Base-by-base conservation (phyloP, 2,329 filamentous ascomycete species). In the Arthrobotrys megalospora region DNA sequence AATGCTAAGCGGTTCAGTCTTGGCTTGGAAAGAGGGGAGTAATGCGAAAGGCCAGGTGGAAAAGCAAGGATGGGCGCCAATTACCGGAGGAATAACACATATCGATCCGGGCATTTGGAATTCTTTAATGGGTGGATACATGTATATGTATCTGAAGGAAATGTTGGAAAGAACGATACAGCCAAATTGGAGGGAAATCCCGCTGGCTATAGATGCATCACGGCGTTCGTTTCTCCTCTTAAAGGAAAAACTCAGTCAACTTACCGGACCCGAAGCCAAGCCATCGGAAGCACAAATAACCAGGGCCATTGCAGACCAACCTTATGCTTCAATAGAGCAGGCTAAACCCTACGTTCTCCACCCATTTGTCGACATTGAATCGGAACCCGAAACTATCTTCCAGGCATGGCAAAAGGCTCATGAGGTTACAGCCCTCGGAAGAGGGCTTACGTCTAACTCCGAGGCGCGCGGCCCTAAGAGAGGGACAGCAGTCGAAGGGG, bases 101-200 rank as follows among this genome's bases (percentile, higher is more conserved):
- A 41, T 70, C 1, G 12, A 63, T 28, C 66, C 66, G 1, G 66
- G 66, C 1, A 14, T 41, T n/a, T 70, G 66, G 66, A n/a, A 12
- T 8, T 32, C 52, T 32, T 32, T 70, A 7, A 32, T 21, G 2
- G 11, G 10, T 12, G 2, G 21, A 11, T 6, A 28, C 8, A 4
- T 10, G 43, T 6, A 14, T 32, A 3, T 52, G 10, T 70, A 62
- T 63, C n/a, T 63, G 1, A 32, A 28, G 16, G 66, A 62, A 70
- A 16, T 70, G 24, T 24, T 28, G 1, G 66, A 70, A 43, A 70
- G 66, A 16, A 47, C 43, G 24, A 41, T 70, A 11, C 10, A 62
- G 5, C 45, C 53, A 6, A 12, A 19, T 16, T 70, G 66, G 66
- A 12, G 14, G 12, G 6, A n/a, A 1, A 45, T 50, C 12, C 1